A percentile compares a stretch with the other conserved stretches of the same genome.
Evolutionary conservation across 129 eudicot genomes (phyloP).

Genomic region (Tagetes patula): DNA sequence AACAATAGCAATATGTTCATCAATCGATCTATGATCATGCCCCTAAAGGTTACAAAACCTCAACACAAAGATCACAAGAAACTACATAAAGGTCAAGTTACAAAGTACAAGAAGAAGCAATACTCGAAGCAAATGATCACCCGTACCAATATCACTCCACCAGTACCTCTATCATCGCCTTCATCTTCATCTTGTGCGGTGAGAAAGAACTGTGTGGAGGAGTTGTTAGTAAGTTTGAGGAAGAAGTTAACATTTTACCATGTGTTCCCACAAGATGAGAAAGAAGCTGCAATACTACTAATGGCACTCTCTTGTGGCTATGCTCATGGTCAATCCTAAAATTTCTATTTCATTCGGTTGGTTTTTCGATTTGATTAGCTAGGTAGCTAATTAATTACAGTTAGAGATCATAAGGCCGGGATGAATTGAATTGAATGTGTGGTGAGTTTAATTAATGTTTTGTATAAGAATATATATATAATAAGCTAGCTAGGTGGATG

Average conservation of each 20-base stretch:
- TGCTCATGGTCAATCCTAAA: slow-evolving; percentile 29
- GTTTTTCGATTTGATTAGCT: slow-evolving; percentile 17
- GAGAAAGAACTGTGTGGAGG: slow-evolving; percentile 42
- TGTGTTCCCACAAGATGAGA: slow-evolving; percentile 53
- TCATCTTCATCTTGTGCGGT: slow-evolving; percentile 15
- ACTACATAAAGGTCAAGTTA: slow-evolving; percentile 20
- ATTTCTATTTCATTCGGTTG: not conserved
- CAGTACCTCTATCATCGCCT: not conserved
- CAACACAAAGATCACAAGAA: slow-evolving; percentile 33
- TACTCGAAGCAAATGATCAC: slow-evolving; percentile 25
- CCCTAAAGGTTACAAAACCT: slow-evolving; percentile 20
- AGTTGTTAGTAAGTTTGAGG: slow-evolving; percentile 39
- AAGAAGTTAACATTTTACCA: slow-evolving; percentile 31
- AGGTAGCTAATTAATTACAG: not conserved
- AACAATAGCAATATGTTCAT: slow-evolving; percentile 10
- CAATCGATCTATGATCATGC: slow-evolving; percentile 19
- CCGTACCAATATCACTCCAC: not conserved
- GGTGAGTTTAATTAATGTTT: slow-evolving; percentile 24
- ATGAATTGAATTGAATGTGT: not conserved
- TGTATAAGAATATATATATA: slow-evolving; percentile 21
- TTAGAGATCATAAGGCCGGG: slow-evolving; percentile 6
- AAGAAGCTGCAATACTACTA: slow-evolving; percentile 59
- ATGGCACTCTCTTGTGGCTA: slow-evolving; percentile 66
- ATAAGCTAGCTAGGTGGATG: not conserved
- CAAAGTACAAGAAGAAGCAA: slow-evolving; percentile 32